Base-by-base conservation (phyloP, 768 basidiomycete genomes). In the Rhizopogon sp. region DNA sequence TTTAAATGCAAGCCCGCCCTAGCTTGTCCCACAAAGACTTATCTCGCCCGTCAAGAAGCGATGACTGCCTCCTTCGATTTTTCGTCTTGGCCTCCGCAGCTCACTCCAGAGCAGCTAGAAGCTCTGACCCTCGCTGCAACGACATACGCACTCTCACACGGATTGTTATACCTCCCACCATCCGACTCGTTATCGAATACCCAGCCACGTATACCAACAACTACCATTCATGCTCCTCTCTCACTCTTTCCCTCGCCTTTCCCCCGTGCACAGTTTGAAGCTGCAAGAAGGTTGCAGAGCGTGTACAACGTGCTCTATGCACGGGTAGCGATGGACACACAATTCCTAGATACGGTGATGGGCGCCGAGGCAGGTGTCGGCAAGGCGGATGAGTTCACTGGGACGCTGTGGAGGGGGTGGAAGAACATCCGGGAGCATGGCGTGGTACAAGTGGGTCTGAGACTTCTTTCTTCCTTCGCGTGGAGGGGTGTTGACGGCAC, bases 151-250 rank as follows among this genome's bases (percentile, higher is more conserved):
- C 77, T 98, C 49, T 81, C 92, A 2, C 87, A 89, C 67, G 90
- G 91, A 6, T 76, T 98, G 29, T 74, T 88, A n/a, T 92, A 91
- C 67, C 84, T 93, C 17, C 90, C 90, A 9, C 73, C 79, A 3
- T 68, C 73, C 1, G 61, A 74, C 7, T 42, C 46, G 3, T 56
- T 61, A 8, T 74, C 68, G 22, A 35, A 54, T 25, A 53, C 58
- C 22, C 67, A 67, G 20, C 79, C 84, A 54, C 73, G 83, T 1
- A 63, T 73, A 25, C 83, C 87, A 2, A 81, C 82, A 10, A 82
- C 85, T n/a, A 86, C 85, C 0, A 90, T 95, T 60, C 90, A 97
- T 66, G 95, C 94, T 0, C 97, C 97, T 0, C 73, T 98, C 58
- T 80, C 95, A 0, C 76, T 99, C 40, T 81, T 94, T 61, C 96